Conservation (phyloP, 331 rosid genomes). For the Quercus tomentella region DNA sequence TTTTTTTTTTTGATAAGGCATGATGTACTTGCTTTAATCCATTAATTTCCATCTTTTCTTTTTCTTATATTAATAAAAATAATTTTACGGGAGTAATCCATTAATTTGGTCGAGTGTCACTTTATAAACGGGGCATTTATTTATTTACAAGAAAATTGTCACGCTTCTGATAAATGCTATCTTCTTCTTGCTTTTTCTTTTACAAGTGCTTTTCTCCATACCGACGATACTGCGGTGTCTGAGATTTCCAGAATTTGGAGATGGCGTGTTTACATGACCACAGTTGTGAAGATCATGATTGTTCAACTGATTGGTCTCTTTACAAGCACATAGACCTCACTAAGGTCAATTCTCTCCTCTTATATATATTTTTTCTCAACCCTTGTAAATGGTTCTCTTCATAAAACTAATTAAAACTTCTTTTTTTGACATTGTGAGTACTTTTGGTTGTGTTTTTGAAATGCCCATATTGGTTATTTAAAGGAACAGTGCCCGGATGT, state of each 20-base stretch:
- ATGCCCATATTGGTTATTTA: neutral
- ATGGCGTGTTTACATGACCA: slow-evolving; percentile 95
- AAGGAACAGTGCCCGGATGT: neutral
- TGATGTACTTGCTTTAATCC: too few relatives aligned
- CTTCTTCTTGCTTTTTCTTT: neutral
- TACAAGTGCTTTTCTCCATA: neutral
- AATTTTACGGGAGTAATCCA: too few relatives aligned
- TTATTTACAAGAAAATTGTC: too few relatives aligned
- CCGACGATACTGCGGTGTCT: neutral
- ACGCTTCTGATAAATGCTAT: neutral
- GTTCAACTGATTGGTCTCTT: slow-evolving; percentile 89
- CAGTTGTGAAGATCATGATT: slow-evolving; percentile 87
- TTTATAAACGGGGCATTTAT: too few relatives aligned
- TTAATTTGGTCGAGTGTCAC: neutral
- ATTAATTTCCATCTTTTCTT: too few relatives aligned
- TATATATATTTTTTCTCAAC: neutral
- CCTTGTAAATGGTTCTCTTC: neutral
- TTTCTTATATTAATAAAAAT: too few relatives aligned
- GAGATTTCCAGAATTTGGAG: slow-evolving; percentile 1
- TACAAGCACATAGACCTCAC: slow-evolving; percentile 84
- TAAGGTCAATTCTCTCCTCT: slow-evolving; percentile 39
- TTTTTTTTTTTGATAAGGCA: too few relatives aligned
- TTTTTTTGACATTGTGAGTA: neutral
- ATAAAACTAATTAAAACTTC: neutral
- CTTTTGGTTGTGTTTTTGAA: neutral